A percentile compares a stretch with the other conserved stretches of the same genome.
Conservation (phyloP, 78 protist genomes). For the slime mould (Dictyostelium discoideum) region DNA sequence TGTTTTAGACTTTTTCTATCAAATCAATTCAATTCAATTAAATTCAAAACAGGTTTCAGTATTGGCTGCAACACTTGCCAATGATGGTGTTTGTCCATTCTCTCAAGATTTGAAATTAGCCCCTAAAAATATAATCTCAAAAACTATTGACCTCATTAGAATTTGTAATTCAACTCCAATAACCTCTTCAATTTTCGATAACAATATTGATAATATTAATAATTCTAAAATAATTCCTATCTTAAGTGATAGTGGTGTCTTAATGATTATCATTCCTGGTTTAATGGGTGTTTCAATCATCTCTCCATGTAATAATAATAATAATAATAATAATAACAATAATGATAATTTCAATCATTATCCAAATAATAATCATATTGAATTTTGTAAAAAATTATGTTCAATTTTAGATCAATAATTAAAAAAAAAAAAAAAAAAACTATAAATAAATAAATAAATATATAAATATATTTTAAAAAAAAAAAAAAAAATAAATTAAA, state of each 20-base stretch:
- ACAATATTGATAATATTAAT: not conserved
- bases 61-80: conserved; percentile 47
- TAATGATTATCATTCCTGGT: conserved; percentile 50
- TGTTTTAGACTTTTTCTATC: conserved; percentile 51
- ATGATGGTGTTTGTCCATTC: conserved; percentile 41
- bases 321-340: not conserved
- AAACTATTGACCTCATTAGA: conserved; percentile 3
- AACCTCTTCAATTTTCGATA: not conserved
- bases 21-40: conserved; percentile 58
- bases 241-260: conserved; percentile 42
- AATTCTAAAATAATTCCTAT: conserved; percentile 6
- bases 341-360: not conserved
- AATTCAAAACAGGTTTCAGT: conserved; percentile 32
- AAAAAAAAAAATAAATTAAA: too few relatives aligned
- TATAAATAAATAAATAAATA: not conserved
- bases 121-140: not conserved
- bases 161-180: not conserved
- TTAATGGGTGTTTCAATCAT: conserved; percentile 46
- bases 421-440: not conserved
- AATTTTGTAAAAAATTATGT: conserved; percentile 25
- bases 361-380: conserved; percentile 29
- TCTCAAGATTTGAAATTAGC: not conserved
- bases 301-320: conserved; percentile 4
- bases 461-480: too few relatives aligned
- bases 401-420: not conserved